A percentile compares a stretch with the other conserved stretches of the same genome.
phyloP scores from a whole-genome alignment of 2,329 filamentous ascomycete species.

The Chaetomium sp. region DNA sequence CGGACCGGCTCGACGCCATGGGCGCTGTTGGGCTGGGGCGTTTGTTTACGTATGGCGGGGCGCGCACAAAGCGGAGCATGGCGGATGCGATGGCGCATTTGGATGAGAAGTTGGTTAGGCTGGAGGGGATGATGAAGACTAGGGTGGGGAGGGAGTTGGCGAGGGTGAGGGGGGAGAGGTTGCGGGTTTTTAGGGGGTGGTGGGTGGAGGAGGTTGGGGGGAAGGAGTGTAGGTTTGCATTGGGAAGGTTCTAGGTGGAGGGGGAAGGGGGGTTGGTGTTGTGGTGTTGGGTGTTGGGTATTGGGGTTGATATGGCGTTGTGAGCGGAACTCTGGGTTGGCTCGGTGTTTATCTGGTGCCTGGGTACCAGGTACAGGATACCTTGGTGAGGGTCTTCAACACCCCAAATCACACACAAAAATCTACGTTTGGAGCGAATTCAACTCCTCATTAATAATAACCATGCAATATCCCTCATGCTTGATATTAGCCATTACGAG shows the following conservation, averaged over 20 bases:
- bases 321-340: not conserved
- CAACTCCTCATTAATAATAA: not conserved
- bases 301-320: no score
- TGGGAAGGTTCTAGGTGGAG: not conserved
- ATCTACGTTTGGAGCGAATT: not conserved
- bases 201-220: constrained; percentile 54
- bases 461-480: not conserved
- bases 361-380: not conserved
- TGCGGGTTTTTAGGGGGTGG: constrained; percentile 59
- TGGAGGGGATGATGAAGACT: constrained; percentile 69
- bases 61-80: constrained; percentile 57
- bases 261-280: not conserved
- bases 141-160: constrained; percentile 56
- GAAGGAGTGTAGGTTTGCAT: not conserved
- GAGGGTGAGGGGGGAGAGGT: constrained; percentile 53
- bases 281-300: not conserved
- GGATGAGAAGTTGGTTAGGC: constrained; percentile 69
- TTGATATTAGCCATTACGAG: not conserved
- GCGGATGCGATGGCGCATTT: constrained; percentile 73
- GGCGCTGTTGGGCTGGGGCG: constrained; percentile 83
- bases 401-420: not conserved
- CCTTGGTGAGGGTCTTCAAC: not conserved
- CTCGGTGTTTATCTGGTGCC: not conserved
- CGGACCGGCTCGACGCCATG: constrained; percentile 87
- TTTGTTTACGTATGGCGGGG: constrained; percentile 75